Conservation (phyloP, 2,329 filamentous ascomycete species). For the Fusarium graminum region DNA sequence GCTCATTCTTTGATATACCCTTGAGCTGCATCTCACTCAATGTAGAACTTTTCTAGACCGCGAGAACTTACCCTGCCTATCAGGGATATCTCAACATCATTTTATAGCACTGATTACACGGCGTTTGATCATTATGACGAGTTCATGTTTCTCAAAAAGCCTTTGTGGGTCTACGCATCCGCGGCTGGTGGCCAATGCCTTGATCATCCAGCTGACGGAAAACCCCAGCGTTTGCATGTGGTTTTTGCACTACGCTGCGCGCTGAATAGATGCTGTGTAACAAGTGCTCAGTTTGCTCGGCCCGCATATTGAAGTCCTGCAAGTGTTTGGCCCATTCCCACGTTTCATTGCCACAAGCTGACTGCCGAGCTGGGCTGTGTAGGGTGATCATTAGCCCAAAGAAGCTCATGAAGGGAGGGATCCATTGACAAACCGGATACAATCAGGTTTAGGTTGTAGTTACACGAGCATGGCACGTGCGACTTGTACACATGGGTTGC, state of each 20-base stretch:
- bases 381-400: constrained; percentile 6
- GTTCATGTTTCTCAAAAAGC: background rate
- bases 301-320: constrained; percentile 4
- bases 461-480: constrained; percentile 33
- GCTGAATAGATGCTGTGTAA: constrained; percentile 29
- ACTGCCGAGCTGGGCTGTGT: constrained; percentile 3
- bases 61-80: constrained; percentile 7
- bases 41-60: constrained; percentile 17
- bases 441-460: constrained; percentile 10
- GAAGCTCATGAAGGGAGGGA: constrained; percentile 4
- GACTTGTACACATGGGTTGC: constrained; percentile 10
- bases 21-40: constrained; percentile 15
- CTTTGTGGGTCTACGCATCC: background rate
- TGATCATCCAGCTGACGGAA: constrained; percentile 24
- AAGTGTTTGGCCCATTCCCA: constrained; percentile 11
- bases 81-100: constrained; percentile 8
- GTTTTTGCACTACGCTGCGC: constrained; percentile 13
- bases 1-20: constrained; percentile 26
- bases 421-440: constrained; percentile 10
- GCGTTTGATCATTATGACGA: background rate
- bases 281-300: constrained; percentile 19
- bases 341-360: constrained; percentile 7
- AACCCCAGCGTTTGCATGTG: constrained; percentile 16
- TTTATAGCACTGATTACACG: constrained; percentile 7
- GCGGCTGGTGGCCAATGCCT: constrained; percentile 2